phyloP scores from a whole-genome alignment of 2,329 filamentous ascomycete species.

The Fusarium longipes region DNA sequence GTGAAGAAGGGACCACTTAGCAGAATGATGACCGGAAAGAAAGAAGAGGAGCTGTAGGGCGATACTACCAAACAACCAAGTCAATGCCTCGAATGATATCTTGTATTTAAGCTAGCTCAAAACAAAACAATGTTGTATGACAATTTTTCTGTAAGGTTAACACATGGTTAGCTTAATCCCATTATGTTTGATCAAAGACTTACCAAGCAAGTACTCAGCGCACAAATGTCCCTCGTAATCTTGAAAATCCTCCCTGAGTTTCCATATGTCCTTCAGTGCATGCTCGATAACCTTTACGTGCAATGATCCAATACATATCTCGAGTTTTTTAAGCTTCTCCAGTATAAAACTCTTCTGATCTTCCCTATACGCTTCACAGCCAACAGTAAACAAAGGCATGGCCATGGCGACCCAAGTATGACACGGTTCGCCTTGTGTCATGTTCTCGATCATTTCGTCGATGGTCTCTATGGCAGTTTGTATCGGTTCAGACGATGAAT shows the following conservation, averaged over 20 bases:
- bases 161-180: background rate
- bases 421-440: conserved; percentile 46
- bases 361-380: conserved; percentile 42
- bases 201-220: conserved; percentile 39
- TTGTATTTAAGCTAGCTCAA: background rate
- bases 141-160: conserved; percentile 25
- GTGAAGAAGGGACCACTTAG: conserved; percentile 80
- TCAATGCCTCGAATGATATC: background rate
- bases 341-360: conserved; percentile 38
- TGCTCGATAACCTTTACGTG: conserved; percentile 44
- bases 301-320: conserved; percentile 42
- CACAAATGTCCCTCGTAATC: conserved; percentile 40
- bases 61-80: rapidly evolving
- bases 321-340: conserved; percentile 45
- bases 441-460: conserved; percentile 40
- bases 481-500: conserved; percentile 33
- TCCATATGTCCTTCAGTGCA: conserved; percentile 46
- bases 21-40: conserved; percentile 50
- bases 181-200: background rate
- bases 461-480: conserved; percentile 36
- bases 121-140: conserved; percentile 48
- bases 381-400: conserved; percentile 47
- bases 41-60: conserved; percentile 13
- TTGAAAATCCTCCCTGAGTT: conserved; percentile 29
- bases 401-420: conserved; percentile 50